phyloP scores from a whole-genome alignment of 108 stramenopile species.

The Pseudonitzschia multiseries region DNA sequence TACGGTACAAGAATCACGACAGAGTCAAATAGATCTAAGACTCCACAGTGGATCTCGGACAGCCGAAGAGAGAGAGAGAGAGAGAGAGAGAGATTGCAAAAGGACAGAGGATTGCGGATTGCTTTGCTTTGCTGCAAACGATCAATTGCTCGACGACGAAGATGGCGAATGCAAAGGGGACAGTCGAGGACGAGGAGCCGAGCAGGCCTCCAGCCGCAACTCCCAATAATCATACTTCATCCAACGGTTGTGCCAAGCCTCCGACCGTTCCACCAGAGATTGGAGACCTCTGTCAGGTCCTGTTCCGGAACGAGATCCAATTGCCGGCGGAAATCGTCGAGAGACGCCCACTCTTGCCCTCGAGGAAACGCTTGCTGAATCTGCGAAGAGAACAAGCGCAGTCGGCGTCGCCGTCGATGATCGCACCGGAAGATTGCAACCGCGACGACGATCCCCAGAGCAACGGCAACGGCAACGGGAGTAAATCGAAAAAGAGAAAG shows the following conservation, averaged over 20 bases:
- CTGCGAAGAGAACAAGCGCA: not conserved
- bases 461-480: constrained; percentile 18
- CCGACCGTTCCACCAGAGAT: constrained; percentile 50
- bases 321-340: constrained; percentile 60
- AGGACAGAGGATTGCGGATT: no score
- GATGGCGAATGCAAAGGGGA: not conserved
- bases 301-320: constrained; percentile 54
- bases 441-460: constrained; percentile 7
- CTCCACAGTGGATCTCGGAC: no score
- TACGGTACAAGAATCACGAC: no score
- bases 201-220: not conserved
- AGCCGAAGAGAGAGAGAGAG: no score
- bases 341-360: constrained; percentile 33
- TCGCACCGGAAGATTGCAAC: not conserved
- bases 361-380: not conserved
- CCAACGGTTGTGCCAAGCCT: not conserved
- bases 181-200: not conserved
- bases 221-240: not conserved
- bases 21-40: no score
- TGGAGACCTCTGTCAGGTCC: constrained; percentile 60
- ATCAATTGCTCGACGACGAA: not conserved
- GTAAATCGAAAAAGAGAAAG: not conserved
- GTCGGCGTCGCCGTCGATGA: not conserved
- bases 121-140: no score
- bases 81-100: no score